A percentile compares a stretch with the other conserved stretches of the same genome.
Evolutionary conservation across 164 flowering plant species (phyloP).

Genomic region (Hamamelis virginiana): DNA sequence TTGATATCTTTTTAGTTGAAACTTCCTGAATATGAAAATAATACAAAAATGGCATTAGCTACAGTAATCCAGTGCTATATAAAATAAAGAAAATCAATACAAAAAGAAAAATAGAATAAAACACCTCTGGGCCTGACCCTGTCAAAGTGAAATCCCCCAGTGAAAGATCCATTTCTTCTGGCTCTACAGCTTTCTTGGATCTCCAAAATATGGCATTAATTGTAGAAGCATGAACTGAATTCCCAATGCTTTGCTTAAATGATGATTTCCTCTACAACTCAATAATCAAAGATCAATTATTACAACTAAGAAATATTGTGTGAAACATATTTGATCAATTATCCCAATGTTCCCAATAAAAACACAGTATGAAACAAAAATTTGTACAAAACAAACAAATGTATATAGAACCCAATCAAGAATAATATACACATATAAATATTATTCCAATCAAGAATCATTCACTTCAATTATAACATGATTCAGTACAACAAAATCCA

Average conservation of each 20-base stretch:
- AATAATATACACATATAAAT: too few species aligned
- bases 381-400: too few species aligned
- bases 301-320: background rate
- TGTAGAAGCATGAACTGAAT: conserved; percentile 18
- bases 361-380: background rate
- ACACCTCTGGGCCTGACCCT: conserved; percentile 52
- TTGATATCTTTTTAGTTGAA: conserved; percentile 41
- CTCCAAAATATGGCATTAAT: conserved; percentile 80
- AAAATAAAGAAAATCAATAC: background rate
- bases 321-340: background rate
- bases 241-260: conserved; percentile 11
- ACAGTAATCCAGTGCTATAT: background rate
- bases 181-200: conserved; percentile 48
- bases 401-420: background rate
- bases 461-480: background rate
- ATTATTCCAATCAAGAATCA: background rate
- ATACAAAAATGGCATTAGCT: background rate
- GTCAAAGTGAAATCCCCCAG: conserved; percentile 57
- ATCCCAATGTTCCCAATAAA: background rate
- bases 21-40: conserved; percentile 31
- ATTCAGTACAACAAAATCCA: background rate
- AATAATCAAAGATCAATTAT: conserved; percentile 1
- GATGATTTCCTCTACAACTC: conserved; percentile 30
- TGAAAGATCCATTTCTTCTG: conserved; percentile 35
- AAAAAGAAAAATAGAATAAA: conserved; percentile 13